Evolutionary conservation across 2,329 filamentous ascomycete genomes (phyloP).

Genomic region (Sordariomycetes sp.): DNA sequence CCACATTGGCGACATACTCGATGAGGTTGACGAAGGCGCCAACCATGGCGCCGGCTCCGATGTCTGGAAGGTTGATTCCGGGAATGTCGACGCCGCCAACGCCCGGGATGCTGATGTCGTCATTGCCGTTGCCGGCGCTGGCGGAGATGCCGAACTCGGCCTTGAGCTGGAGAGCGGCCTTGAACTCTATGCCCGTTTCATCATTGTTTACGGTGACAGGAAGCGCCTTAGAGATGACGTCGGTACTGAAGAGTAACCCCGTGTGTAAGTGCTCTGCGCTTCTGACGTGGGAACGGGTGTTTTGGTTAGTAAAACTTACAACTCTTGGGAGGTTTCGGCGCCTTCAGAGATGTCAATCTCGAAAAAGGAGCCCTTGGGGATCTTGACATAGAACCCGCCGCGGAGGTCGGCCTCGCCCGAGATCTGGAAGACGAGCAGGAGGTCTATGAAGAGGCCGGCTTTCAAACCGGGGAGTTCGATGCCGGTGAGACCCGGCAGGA

Average conservation of each 20-base stretch:
- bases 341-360: slow-evolving; percentile 5
- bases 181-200: background rate
- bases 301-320: background rate
- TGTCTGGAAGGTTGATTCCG: background rate
- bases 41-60: slow-evolving; percentile 2
- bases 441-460: slow-evolving; percentile 4
- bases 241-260: background rate
- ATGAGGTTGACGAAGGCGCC: slow-evolving; percentile 5
- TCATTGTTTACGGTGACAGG: slow-evolving; percentile 4
- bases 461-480: slow-evolving; percentile 1
- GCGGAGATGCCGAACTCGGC: background rate
- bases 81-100: background rate
- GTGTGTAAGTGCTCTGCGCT: background rate
- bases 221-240: slow-evolving; percentile 1
- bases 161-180: slow-evolving; percentile 3
- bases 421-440: slow-evolving; percentile 1
- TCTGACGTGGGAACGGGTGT: background rate
- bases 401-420: background rate
- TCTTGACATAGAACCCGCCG: slow-evolving; percentile 4
- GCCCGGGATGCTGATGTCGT: background rate
- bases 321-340: background rate
- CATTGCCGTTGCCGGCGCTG: background rate
- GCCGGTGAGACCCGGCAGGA: slow-evolving; percentile 1
- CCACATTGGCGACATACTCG: slow-evolving; percentile 2
- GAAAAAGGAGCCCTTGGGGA: slow-evolving; percentile 4